Evolutionary conservation across 768 basidiomycete species (phyloP), one percentile per base, ranked within the genome.

Genomic region (Gelatoporia subvermispora): DNA sequence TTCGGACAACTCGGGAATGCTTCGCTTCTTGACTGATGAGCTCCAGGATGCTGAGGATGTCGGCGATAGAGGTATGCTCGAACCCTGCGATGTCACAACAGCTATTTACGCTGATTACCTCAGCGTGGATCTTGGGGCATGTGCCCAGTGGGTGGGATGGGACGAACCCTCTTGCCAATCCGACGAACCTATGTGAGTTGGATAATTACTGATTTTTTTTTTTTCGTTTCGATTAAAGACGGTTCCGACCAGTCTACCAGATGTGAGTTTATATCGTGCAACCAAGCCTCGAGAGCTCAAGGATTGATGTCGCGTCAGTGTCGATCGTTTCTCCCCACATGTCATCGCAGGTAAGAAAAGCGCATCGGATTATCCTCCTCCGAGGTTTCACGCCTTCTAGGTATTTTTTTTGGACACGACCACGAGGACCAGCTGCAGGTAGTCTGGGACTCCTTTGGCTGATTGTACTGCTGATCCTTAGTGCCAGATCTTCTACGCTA

Each of bases 31-130:
- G 53, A 88, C 86, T 3, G 81, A 86, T 49, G 84, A 88, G 61
- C 65, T 88, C n/a, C 85, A 88, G 62, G 81, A 73, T 47, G 85
- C 86, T 9, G 87, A 88, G 64, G 86, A 88, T 59, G 71, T 72
- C 21, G 81, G 84, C 8, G 85, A 88, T 47, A 71, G 83, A 59
- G 85, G 84, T 79, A 50, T 18, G 71, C 48, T n/a, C n/a, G n/a
- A n/a, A 25, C 20, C 7, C 2, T 13, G 37, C 16, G 15, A 35
- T 42, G 20, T 41, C 11, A 3, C 23, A 46, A 18, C 17, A 36
- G 11, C 23, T 31, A 31, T 13, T 31, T 13, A 31, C 28, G 5
- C 7, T 7, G 7, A 13, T 13, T 31, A 5, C 28, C 13, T 31
- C 28, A 74, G 75, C 68, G 23, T 77, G 74, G 70, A 70, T 77